Conservation (phyloP, 345 rosid species). For the Excoecaria agallocha region DNA sequence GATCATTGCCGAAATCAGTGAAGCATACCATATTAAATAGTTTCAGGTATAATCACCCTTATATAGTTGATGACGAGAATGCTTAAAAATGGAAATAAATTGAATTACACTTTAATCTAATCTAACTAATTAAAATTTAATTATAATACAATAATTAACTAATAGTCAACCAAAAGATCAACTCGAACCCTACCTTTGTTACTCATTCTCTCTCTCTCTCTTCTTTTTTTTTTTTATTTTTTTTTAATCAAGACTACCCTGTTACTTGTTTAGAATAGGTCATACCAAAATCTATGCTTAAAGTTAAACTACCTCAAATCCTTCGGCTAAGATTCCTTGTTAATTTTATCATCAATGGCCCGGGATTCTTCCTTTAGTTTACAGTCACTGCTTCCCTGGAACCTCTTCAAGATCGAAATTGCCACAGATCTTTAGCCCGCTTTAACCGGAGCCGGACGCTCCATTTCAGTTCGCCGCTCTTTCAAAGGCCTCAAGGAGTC, state of each 20-base stretch:
- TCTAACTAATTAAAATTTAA: conserved; percentile 8
- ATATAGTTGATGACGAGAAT: too few relatives aligned
- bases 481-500: conserved; percentile 23
- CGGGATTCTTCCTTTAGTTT: not conserved
- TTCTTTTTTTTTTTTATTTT: too few relatives aligned
- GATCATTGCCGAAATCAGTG: too few relatives aligned
- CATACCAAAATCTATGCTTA: conserved; percentile 11
- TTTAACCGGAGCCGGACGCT: not conserved
- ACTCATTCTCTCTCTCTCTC: too few relatives aligned
- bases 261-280: conserved; percentile 18
- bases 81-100: not conserved
- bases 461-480: conserved; percentile 17
- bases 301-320: conserved; percentile 19
- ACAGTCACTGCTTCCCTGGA: not conserved
- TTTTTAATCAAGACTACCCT: not conserved
- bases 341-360: conserved; percentile 11
- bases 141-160: not conserved
- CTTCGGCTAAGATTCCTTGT: conserved; percentile 22
- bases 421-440: conserved; percentile 15
- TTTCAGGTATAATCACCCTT: too few relatives aligned
- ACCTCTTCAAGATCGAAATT: conserved; percentile 9
- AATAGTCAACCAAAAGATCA: not conserved
- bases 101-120: not conserved
- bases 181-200: not conserved
- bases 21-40: too few relatives aligned